These are phyloP conservation scores for Cutaneotrichosporon arboriforme DNA, from an alignment of 1,284 basidiomycete species.

Conservation along the genomic window DNA sequence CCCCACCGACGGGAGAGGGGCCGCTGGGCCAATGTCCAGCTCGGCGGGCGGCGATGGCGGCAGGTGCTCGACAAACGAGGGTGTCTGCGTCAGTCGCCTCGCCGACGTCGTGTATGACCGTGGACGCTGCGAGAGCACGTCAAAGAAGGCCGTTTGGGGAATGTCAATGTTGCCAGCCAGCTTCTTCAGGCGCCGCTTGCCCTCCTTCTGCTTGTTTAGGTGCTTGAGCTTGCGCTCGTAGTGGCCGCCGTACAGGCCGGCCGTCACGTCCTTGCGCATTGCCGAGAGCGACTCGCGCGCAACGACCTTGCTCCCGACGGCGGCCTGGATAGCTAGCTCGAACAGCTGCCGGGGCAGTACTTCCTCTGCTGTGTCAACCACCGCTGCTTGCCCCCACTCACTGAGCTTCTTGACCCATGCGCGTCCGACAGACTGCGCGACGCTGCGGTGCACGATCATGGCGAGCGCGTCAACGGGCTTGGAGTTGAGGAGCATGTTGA, in stretches of 20 bases:
- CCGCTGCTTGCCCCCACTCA: constrained; percentile 49
- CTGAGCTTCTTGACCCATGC: constrained; percentile 86
- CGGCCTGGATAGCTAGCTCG: constrained; percentile 82
- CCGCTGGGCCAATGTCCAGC: neutral
- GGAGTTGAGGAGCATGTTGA: constrained; percentile 79
- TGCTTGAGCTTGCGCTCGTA: constrained; percentile 88
- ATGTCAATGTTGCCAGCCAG: constrained; percentile 75
- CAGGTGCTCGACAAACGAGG: neutral
- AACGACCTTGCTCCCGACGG: constrained; percentile 74
- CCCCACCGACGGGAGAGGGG: neutral
- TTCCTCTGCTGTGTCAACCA: constrained; percentile 60
- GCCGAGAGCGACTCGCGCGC: constrained; percentile 83
- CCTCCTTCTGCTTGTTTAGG: constrained; percentile 85
- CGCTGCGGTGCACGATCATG: constrained; percentile 68
- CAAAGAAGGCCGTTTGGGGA: constrained; percentile 85
- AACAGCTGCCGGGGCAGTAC: constrained; percentile 90
- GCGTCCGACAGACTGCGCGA: constrained; percentile 64
- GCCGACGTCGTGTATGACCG: constrained; percentile 25
- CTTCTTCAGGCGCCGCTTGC: constrained; percentile 77
- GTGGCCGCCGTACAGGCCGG: constrained; percentile 89
- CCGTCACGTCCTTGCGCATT: constrained; percentile 88
- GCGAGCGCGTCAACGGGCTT: constrained; percentile 89
- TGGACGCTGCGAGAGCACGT: constrained; percentile 60
- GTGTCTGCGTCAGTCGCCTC: neutral
- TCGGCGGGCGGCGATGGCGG: neutral